Conservation (phyloP, 148 eudicot species). For the Camellia granthamiana region DNA sequence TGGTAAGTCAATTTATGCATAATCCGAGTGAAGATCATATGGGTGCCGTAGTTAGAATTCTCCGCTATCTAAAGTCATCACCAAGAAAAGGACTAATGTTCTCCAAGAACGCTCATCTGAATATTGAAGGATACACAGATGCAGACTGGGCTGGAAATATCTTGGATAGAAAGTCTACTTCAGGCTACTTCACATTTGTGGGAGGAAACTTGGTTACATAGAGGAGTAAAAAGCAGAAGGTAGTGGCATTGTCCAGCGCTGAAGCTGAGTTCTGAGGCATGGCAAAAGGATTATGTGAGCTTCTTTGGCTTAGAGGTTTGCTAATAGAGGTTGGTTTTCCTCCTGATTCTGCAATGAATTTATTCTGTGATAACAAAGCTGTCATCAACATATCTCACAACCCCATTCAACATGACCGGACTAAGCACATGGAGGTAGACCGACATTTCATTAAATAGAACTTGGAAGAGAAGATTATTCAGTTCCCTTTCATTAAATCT, state of each 20-base stretch:
- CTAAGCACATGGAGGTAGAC: constrained; percentile 3
- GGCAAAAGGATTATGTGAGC: constrained; percentile 2
- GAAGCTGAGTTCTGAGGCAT: constrained; percentile 8
- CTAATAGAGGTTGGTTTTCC: not conserved
- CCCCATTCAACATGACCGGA: not conserved
- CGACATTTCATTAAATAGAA: constrained; percentile 1
- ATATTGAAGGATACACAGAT: not conserved
- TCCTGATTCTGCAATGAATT: not conserved
- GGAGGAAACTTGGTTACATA: not conserved
- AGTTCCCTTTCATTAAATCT: not conserved
- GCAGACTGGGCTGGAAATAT: not conserved
- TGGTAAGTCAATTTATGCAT: not conserved
- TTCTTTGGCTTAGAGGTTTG: constrained; percentile 2
- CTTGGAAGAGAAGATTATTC: not conserved
- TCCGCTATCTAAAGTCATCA: not conserved
- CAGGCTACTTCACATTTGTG: not conserved
- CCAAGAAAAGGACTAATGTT: constrained; percentile 6
- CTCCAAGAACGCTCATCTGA: not conserved
- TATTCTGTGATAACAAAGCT: not conserved
- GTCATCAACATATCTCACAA: not conserved
- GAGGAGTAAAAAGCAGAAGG: not conserved
- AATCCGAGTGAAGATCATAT: not conserved
- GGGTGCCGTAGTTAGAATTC: not conserved
- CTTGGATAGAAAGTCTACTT: not conserved
- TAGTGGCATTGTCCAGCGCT: not conserved